These are phyloP conservation scores for Liriodendron chinense DNA, from an alignment of 164 flowering plant genomes.

Conservation along the genomic window DNA sequence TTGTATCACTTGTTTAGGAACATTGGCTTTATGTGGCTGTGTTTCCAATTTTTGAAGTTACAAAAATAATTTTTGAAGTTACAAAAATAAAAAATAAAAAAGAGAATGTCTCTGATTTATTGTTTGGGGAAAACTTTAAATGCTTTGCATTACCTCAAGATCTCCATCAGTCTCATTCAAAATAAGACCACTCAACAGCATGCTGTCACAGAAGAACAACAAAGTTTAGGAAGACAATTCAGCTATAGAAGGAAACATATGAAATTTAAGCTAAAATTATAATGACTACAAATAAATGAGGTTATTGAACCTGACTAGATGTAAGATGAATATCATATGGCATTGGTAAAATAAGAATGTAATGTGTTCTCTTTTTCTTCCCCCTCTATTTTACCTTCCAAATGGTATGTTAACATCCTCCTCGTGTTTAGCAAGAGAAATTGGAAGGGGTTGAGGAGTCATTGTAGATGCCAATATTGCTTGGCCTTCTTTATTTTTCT, in stretches of 20 bases:
- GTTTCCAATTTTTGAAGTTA: no score
- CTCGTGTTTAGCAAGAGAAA: slow-evolving; percentile 47
- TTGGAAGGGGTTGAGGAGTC: slow-evolving; percentile 58
- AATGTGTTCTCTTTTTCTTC: neutral
- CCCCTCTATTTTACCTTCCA: slow-evolving; percentile 65
- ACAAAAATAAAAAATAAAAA: no score
- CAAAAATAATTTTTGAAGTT: no score
- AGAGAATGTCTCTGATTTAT: neutral
- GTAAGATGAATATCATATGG: neutral
- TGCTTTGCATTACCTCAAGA: slow-evolving; percentile 66
- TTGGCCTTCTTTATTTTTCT: slow-evolving; percentile 84
- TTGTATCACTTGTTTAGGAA: no score
- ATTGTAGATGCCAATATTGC: slow-evolving; percentile 74
- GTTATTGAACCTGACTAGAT: neutral
- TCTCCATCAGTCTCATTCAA: slow-evolving; percentile 68
- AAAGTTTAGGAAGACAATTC: slow-evolving; percentile 6
- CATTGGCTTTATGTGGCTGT: no score
- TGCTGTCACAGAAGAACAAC: slow-evolving; percentile 44
- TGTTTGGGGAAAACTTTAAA: neutral
- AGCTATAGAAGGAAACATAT: neutral
- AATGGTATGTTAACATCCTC: slow-evolving; percentile 82
- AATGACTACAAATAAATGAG: neutral
- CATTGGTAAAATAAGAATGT: neutral
- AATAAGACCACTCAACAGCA: slow-evolving; percentile 81
- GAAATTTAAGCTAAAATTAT: neutral